phyloP scores from a whole-genome alignment of 257 asterid species.

The Penstemon eatonii region DNA sequence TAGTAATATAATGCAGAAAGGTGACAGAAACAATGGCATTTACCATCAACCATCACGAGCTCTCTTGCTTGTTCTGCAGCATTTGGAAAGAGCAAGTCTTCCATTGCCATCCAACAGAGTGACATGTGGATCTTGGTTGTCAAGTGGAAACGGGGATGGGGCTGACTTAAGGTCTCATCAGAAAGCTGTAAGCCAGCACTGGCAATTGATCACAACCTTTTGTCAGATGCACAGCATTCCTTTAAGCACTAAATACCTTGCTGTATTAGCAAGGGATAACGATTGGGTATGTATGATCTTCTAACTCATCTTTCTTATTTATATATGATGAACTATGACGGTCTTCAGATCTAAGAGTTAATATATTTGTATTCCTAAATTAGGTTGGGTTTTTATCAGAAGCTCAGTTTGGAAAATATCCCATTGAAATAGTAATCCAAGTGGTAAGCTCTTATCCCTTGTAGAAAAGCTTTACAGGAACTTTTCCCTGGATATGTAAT shows the following conservation, averaged over 20 bases:
- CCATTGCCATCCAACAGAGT: slow-evolving; percentile 60
- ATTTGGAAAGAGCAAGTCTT: slow-evolving; percentile 89
- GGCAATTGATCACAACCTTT: slow-evolving; percentile 87
- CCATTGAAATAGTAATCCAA: slow-evolving; percentile 76
- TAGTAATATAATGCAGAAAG: slow-evolving; percentile 44
- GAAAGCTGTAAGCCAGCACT: slow-evolving; percentile 81
- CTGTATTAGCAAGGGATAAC: slow-evolving; percentile 87
- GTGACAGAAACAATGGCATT: slow-evolving; percentile 34
- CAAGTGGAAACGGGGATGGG: slow-evolving; percentile 82
- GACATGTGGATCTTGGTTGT: slow-evolving; percentile 93
- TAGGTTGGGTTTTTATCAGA: slow-evolving; percentile 97
- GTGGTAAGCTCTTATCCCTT: slow-evolving; percentile 60
- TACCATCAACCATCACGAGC: slow-evolving; percentile 68
- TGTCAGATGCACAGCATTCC: slow-evolving; percentile 90
- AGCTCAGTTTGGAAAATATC: slow-evolving; percentile 89
- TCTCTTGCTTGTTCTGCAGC: slow-evolving; percentile 82
- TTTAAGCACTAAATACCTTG: slow-evolving; percentile 88
- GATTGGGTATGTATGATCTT: slow-evolving; percentile 91
- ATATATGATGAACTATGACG: slow-evolving; percentile 17
- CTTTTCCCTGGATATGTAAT: slow-evolving; percentile 20
- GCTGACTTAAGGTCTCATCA: slow-evolving; percentile 84
- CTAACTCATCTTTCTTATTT: slow-evolving; percentile 1
- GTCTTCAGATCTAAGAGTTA: slow-evolving; percentile 23
- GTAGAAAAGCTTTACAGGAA: slow-evolving; percentile 14
- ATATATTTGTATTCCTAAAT: slow-evolving; percentile 28